A percentile compares a stretch with the other conserved stretches of the same genome.
Evolutionary conservation across 305 asterid species (phyloP).

Genomic region (Fraxinus baroniana): DNA sequence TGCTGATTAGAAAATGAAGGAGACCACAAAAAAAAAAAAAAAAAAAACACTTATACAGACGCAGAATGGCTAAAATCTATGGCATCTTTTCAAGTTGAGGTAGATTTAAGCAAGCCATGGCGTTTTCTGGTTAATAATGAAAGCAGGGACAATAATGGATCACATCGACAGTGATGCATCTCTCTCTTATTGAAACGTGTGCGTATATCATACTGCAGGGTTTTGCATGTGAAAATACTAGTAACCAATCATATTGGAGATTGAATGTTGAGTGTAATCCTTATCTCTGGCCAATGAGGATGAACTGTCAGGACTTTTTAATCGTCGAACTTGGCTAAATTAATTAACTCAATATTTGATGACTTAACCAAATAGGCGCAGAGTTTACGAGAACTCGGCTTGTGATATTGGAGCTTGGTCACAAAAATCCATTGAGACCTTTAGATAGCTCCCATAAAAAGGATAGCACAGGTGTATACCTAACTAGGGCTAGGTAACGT

Average conservation of each 20-base stretch:
- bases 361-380: too few species aligned
- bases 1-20: neutral
- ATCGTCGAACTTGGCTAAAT: too few species aligned
- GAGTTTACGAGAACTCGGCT: too few species aligned
- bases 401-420: too few species aligned
- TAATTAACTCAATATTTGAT: too few species aligned
- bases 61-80: neutral
- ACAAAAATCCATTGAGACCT: too few species aligned
- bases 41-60: conserved; percentile 7
- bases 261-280: conserved; percentile 18
- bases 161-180: neutral
- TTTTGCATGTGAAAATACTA: neutral
- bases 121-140: neutral
- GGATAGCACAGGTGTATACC: too few species aligned
- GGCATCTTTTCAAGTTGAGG: neutral
- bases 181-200: neutral
- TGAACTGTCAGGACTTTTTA: too few species aligned
- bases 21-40: neutral
- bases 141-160: neutral
- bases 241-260: neutral
- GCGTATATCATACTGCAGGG: neutral
- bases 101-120: neutral
- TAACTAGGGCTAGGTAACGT: too few species aligned
- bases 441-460: too few species aligned
- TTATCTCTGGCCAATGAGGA: neutral